phyloP scores from a whole-genome alignment of 1,139 yeast species.

The Debaryomyces sp. region DNA sequence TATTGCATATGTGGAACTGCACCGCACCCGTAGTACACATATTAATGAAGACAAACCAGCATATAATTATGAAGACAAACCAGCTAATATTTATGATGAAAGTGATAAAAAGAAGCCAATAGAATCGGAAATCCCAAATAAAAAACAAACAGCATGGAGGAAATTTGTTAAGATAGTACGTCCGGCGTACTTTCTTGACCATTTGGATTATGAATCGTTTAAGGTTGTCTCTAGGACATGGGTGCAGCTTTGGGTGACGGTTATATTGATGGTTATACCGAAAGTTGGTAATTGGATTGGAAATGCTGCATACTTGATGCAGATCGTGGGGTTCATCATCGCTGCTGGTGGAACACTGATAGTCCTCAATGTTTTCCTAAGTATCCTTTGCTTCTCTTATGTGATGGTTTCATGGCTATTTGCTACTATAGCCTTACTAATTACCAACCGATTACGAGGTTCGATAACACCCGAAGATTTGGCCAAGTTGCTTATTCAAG shows the following conservation, averaged over 20 bases:
- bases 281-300: slow-evolving; percentile 33
- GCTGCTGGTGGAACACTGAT: slow-evolving; percentile 34
- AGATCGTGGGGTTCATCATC: slow-evolving; percentile 30
- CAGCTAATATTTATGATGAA: slow-evolving; percentile 11
- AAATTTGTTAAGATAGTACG: slow-evolving; percentile 14
- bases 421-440: slow-evolving; percentile 27
- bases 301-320: slow-evolving; percentile 30
- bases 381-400: slow-evolving; percentile 21
- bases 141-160: slow-evolving; percentile 15
- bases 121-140: slow-evolving; percentile 11
- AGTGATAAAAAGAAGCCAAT: slow-evolving; percentile 10
- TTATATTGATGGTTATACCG: slow-evolving; percentile 30
- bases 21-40: neutral
- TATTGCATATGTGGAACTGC: slow-evolving; percentile 1
- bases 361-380: slow-evolving; percentile 19
- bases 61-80: slow-evolving; percentile 11
- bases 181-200: slow-evolving; percentile 32
- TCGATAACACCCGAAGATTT: slow-evolving; percentile 22
- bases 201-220: slow-evolving; percentile 28
- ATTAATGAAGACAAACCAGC: neutral
- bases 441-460: slow-evolving; percentile 25
- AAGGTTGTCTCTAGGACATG: slow-evolving; percentile 30
- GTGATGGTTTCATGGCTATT: slow-evolving; percentile 28
- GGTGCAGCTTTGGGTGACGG: slow-evolving; percentile 31
- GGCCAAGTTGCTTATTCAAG: slow-evolving; percentile 21